These are phyloP conservation scores for Colletotrichum sidae DNA, from an alignment of 2,329 filamentous ascomycete genomes.

Conservation along the genomic window DNA sequence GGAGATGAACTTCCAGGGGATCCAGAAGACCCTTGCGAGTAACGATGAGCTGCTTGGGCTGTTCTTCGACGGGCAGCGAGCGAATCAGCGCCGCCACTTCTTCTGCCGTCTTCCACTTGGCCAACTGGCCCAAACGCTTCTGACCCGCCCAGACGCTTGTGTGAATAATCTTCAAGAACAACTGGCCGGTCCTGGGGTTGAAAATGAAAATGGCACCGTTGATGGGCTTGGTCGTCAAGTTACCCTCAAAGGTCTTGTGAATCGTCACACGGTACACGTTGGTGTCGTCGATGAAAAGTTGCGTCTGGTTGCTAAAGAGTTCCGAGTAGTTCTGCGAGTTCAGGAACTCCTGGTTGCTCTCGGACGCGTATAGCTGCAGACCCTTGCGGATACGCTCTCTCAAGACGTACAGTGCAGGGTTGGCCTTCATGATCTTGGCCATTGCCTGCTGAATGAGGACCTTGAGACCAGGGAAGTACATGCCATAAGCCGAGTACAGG, in stretches of 20 bases:
- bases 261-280: constrained; percentile 99
- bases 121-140: constrained; percentile 97
- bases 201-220: constrained; percentile 99
- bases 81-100: constrained; percentile 98
- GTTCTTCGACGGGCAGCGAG: constrained; percentile 95
- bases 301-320: constrained; percentile 98
- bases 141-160: constrained; percentile 99
- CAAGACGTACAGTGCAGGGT: constrained; percentile 94
- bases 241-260: constrained; percentile 99
- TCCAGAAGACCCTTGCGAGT: constrained; percentile 97
- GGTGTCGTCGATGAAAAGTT: constrained; percentile 98
- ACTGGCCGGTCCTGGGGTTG: constrained; percentile 96
- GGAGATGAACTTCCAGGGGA: constrained; percentile 94
- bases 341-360: constrained; percentile 98
- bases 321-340: constrained; percentile 99
- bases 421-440: constrained; percentile 99
- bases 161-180: constrained; percentile 99
- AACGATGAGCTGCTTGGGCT: constrained; percentile 98
- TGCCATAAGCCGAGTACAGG: constrained; percentile 95
- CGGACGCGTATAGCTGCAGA: constrained; percentile 95
- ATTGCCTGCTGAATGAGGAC: constrained; percentile 96
- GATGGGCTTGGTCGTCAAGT: constrained; percentile 98
- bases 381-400: constrained; percentile 98
- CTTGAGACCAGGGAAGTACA: constrained; percentile 98
- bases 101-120: constrained; percentile 99